Percentiles rank a stretch among this genome's conserved stretches.
Conservation (phyloP, 2,329 filamentous ascomycete genomes). For the Aspergillus versicolor region DNA sequence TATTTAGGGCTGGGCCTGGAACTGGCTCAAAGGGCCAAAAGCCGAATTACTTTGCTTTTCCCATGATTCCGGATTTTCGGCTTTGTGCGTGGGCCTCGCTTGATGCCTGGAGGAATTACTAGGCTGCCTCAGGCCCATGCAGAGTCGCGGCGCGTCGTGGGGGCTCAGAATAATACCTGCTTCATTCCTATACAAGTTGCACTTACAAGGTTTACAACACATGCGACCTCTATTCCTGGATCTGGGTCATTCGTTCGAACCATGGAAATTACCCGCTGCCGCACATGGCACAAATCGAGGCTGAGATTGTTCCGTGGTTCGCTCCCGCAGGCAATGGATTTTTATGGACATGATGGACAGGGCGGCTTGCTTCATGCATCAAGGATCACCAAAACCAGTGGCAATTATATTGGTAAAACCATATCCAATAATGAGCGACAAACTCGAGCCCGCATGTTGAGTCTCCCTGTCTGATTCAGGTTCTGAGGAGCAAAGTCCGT, state of each 20-base stretch:
- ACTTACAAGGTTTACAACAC: no score
- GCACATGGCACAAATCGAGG: not conserved
- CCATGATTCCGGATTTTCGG: not conserved
- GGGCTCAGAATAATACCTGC: not conserved
- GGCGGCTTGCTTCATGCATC: not conserved
- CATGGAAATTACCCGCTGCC: constrained; percentile 14
- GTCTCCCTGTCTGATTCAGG: not conserved
- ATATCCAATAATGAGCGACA: not conserved
- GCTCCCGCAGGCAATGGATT: constrained; percentile 7
- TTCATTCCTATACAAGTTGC: not conserved
- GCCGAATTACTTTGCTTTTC: not conserved
- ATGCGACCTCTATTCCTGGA: not conserved
- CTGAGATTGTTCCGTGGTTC: constrained; percentile 21
- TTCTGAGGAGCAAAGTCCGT: not conserved
- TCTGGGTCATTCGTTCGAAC: constrained; percentile 3
- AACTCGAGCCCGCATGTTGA: not conserved
- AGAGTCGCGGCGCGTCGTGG: not conserved
- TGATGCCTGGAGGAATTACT: constrained; percentile 6
- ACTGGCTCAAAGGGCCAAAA: not conserved
- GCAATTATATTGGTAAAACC: not conserved
- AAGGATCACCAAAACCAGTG: not conserved
- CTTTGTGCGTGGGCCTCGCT: constrained; percentile 17
- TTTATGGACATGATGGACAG: not conserved
- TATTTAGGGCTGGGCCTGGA: not conserved
- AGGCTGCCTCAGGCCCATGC: constrained; percentile 8